Conservation (phyloP, 129 eudicot genomes). For the Logfia minima region DNA sequence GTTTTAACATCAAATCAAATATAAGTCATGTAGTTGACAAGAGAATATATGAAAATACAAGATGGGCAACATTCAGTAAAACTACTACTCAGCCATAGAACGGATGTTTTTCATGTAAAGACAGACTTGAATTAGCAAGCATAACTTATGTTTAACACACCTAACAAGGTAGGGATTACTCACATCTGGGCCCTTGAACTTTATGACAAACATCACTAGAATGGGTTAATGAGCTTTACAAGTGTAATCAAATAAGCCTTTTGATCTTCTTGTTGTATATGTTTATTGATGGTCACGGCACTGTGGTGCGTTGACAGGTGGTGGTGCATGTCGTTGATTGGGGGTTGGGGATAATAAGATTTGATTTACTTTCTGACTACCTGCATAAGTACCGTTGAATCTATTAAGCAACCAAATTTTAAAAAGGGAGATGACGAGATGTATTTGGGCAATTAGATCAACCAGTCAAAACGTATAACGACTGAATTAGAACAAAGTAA, state of each 20-base stretch:
- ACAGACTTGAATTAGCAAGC: not conserved
- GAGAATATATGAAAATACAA: not conserved
- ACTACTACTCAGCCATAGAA: not conserved
- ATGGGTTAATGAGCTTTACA: not conserved
- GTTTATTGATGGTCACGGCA: not conserved
- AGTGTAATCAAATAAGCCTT: not conserved
- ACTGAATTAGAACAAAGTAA: not conserved
- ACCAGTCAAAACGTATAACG: not conserved
- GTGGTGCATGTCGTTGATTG: not conserved
- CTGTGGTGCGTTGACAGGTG: not conserved
- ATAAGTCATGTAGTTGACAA: not conserved
- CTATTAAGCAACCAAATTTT: not conserved
- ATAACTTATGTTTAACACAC: not conserved
- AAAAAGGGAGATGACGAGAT: not conserved
- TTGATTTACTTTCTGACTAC: no score
- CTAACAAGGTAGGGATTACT: not conserved
- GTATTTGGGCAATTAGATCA: not conserved
- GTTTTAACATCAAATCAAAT: not conserved
- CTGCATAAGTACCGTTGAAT: not conserved
- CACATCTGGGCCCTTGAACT: not conserved
- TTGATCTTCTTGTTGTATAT: not conserved
- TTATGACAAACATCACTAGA: not conserved
- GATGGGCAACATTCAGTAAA: not conserved
- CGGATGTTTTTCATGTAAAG: not conserved
- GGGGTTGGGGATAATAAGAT: not conserved